A percentile compares a stretch with the other conserved stretches of the same genome.
These are phyloP conservation scores for Sporothrix pseudoabietina DNA, from an alignment of 2,329 filamentous ascomycete genomes.

Conservation along the genomic window DNA sequence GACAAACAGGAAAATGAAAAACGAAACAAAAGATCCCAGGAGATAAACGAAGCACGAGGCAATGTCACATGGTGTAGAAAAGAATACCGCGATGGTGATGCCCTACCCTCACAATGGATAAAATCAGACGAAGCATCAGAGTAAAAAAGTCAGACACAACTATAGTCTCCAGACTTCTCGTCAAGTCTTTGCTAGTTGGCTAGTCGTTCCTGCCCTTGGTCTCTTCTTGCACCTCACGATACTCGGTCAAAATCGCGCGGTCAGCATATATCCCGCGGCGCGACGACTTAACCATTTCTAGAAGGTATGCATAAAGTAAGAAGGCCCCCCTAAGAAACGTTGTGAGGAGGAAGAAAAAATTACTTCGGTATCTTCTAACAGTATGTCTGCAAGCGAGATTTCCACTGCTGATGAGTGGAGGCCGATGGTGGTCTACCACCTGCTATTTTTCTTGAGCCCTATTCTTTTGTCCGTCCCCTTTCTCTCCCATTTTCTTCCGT, in stretches of 20 bases:
- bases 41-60: not conserved
- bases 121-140: not conserved
- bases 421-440: not conserved
- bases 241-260: not conserved
- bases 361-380: not conserved
- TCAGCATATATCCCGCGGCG: not conserved
- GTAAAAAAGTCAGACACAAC: not conserved
- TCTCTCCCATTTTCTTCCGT: not conserved
- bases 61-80: not conserved
- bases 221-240: not conserved
- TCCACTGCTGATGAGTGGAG: too few species aligned
- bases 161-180: not conserved
- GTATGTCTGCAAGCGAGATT: not conserved
- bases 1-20: not conserved
- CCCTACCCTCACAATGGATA: not conserved
- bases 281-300: not conserved
- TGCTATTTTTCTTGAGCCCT: not conserved
- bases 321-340: not conserved
- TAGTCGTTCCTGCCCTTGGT: not conserved
- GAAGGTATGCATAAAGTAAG: not conserved
- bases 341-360: too few species aligned
- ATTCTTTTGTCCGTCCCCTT: not conserved
- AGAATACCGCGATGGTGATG: not conserved
- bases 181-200: too few species aligned
- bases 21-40: not conserved